Evolutionary conservation across 176 grass and related monocot genomes (phyloP).

Genomic region (Hsuehochloa calcarea): DNA sequence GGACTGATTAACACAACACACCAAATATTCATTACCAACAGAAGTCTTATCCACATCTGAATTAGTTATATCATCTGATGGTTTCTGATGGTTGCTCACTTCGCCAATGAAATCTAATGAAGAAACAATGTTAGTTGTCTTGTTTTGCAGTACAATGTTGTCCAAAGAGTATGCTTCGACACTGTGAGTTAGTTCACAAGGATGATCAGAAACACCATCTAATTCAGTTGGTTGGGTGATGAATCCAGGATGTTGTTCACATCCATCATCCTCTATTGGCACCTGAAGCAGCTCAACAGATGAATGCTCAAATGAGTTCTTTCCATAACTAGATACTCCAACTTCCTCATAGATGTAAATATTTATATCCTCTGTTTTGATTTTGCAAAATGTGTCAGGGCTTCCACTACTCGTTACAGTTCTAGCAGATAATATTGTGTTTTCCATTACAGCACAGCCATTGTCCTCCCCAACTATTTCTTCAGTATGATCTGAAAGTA

Average conservation of each 20-base stretch:
- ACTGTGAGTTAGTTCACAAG: constrained; percentile 11
- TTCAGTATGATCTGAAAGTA: constrained; percentile 32
- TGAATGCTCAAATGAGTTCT: constrained; percentile 1
- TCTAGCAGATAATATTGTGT: neutral
- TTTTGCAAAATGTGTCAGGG: constrained; percentile 14
- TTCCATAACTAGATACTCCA: constrained; percentile 23
- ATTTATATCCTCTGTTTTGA: constrained; percentile 33
- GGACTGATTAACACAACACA: constrained; percentile 24
- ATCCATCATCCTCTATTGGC: neutral
- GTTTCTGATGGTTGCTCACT: constrained; percentile 10
- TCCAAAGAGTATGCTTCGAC: constrained; percentile 20
- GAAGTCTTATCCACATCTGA: constrained; percentile 36
- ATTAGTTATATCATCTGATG: neutral
- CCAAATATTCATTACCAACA: constrained; percentile 21
- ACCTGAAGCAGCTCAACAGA: constrained; percentile 29
- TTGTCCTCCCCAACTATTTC: constrained; percentile 28
- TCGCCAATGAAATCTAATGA: constrained; percentile 29
- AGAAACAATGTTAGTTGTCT: constrained; percentile 22
- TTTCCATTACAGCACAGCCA: constrained; percentile 12
- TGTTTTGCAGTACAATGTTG: constrained; percentile 23
- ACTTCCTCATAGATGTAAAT: constrained; percentile 3
- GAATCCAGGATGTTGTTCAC: constrained; percentile 16
- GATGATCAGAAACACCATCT: constrained; percentile 23
- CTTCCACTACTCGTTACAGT: neutral
- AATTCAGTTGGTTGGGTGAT: constrained; percentile 19